Evolutionary conservation across 208 protist species (phyloP), one percentile per base, ranked within the genome.

Genomic region (Leptomonas seymouri): DNA sequence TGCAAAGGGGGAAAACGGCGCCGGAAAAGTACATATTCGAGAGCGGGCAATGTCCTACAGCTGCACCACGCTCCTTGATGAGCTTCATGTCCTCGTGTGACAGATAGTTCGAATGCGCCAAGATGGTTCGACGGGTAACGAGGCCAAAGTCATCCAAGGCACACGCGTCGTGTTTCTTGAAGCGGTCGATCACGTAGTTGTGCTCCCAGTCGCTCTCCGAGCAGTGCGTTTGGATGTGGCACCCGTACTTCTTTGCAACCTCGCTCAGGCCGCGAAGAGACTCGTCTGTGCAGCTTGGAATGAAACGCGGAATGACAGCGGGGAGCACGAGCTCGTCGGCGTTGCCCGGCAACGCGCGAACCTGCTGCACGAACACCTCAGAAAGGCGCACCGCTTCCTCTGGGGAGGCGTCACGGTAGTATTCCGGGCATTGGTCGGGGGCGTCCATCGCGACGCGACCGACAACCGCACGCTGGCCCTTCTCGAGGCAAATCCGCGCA

Each of bases 271-370:
- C 89, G 27, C 74, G 54, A 46, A 99, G 81, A 7, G 97, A 74
- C 68, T 88, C 83, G 28, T 80, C 51, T 15, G 74, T 89, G 82
- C 97, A 98, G 20, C 95, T 92, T 20, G 95, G 95, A 57, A 97
- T 91, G 81, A 99, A 99, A 45, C 97, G 87, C 12, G 97, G 97
- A 23, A 92, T 94, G 6, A 98, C 68, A 15, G 97, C 76, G 16
- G 97, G 97, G 11, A 80, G 71, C 11, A 95, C 87, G 14, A 96
- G 78, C 3, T 72, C 48, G 4, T 49, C 58, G 0, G 81, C 63
- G 64, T 94, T 92, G 49, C 82, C 70, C 0, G 74, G 63, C 31
- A 94, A 30, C 30, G 62, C 73, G 20, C 68, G 78, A 14, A 93
- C 78, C 65, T 70, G 51, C 41, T 87, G 56, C 53, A 95, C 78